A percentile compares a stretch with the other conserved stretches of the same genome.
Evolutionary conservation across 2,329 filamentous ascomycete species (phyloP).

Genomic region (Phoma sp.): DNA sequence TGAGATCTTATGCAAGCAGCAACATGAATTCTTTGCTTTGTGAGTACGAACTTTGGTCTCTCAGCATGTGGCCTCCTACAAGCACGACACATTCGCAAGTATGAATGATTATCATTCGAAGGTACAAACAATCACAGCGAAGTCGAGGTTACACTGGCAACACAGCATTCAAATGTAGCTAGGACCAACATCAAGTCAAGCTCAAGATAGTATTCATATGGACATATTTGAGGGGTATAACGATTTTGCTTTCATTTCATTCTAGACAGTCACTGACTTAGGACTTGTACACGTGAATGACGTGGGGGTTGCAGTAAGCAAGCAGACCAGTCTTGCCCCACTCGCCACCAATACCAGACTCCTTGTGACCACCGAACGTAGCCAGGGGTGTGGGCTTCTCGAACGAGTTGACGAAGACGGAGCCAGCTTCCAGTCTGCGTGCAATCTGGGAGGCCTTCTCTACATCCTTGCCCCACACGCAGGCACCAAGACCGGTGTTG

Average conservation of each 20-base stretch:
- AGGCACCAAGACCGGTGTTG: conserved; percentile 61
- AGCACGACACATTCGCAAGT: too few species aligned
- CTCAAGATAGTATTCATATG: too few species aligned
- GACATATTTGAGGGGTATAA: background rate
- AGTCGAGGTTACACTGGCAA: too few species aligned
- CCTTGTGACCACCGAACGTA: conserved; percentile 78
- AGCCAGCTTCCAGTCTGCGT: conserved; percentile 60
- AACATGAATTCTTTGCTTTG: too few species aligned
- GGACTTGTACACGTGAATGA: conserved; percentile 56
- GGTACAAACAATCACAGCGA: too few species aligned
- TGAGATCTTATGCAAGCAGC: too few species aligned
- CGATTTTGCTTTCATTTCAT: conserved; percentile 1
- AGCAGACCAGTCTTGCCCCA: conserved; percentile 55
- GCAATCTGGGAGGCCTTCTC: conserved; percentile 58
- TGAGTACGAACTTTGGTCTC: too few species aligned
- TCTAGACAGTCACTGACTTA: conserved; percentile 8
- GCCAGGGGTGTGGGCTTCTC: conserved; percentile 57
- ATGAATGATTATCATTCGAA: too few species aligned
- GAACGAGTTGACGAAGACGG: conserved; percentile 63
- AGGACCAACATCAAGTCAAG: too few species aligned
- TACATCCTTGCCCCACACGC: conserved; percentile 56
- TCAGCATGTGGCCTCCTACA: too few species aligned
- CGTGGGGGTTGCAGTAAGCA: conserved; percentile 57
- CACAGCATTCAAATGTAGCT: too few species aligned
- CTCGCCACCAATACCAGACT: conserved; percentile 80